Percentiles rank a stretch among this genome's conserved stretches.
Conservation (phyloP, 2,329 filamentous ascomycete species). For the Xylaria arbuscula region DNA sequence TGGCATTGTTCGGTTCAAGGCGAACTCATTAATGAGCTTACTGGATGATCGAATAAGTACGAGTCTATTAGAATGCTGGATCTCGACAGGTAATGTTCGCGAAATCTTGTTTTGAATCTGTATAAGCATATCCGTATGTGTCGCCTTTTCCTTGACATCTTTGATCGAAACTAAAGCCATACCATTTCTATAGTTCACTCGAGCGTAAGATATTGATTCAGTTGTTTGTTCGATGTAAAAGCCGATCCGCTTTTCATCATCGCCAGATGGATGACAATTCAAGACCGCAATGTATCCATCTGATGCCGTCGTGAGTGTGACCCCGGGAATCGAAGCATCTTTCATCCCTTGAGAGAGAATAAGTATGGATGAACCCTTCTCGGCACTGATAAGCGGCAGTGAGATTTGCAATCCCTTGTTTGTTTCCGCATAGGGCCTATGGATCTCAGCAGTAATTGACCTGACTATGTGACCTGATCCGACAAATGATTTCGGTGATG, state of each 20-base stretch:
- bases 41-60: not conserved
- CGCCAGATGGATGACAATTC: not conserved
- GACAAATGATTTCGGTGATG: not conserved
- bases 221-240: not conserved
- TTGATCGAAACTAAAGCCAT: not conserved
- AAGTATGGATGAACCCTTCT: not conserved
- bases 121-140: not conserved
- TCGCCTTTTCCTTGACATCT: not conserved
- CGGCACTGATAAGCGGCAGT: not conserved
- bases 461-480: not conserved
- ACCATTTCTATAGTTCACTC: not conserved
- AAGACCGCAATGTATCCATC: not conserved
- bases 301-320: not conserved
- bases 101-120: not conserved
- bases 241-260: not conserved
- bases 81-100: not conserved
- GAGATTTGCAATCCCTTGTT: not conserved
- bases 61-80: not conserved
- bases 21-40: not conserved
- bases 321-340: not conserved
- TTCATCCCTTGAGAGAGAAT: not conserved
- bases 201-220: not conserved
- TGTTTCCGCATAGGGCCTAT: not conserved
- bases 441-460: not conserved
- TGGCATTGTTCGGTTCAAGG: not conserved